A percentile compares a stretch with the other conserved stretches of the same genome.
Conservation (phyloP, 2,329 filamentous ascomycete species). For the Stylonectria norvegica region DNA sequence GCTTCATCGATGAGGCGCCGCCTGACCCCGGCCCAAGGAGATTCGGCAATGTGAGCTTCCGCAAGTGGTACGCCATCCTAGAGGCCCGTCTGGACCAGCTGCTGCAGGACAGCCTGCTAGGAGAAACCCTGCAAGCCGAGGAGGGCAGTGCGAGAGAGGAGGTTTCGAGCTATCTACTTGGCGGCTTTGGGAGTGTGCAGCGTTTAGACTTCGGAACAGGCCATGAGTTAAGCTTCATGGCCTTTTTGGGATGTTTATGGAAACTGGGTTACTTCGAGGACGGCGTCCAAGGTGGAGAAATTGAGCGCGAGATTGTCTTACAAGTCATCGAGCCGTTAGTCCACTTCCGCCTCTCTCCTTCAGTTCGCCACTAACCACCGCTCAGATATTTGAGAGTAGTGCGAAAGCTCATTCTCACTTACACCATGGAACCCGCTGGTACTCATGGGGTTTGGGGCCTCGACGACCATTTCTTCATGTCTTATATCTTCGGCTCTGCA, state of each 20-base stretch:
- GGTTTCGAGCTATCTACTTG: constrained; percentile 74
- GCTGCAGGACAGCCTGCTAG: constrained; percentile 29
- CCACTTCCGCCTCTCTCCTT: neutral
- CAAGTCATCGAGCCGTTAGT: constrained; percentile 79
- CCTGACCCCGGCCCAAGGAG: constrained; percentile 81
- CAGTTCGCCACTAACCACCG: constrained; percentile 1
- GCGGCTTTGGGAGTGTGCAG: constrained; percentile 83
- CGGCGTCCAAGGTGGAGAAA: constrained; percentile 46
- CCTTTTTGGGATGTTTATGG: constrained; percentile 87
- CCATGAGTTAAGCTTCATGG: constrained; percentile 91
- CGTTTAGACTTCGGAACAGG: constrained; percentile 94
- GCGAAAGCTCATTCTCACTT: constrained; percentile 79
- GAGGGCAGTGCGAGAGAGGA: constrained; percentile 58
- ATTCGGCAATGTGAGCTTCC: constrained; percentile 90
- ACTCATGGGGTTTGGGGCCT: constrained; percentile 97
- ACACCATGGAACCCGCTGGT: constrained; percentile 90
- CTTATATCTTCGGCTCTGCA: constrained; percentile 93
- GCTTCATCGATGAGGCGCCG: constrained; percentile 72
- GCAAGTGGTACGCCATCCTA: constrained; percentile 74
- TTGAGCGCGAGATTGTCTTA: constrained; percentile 78
- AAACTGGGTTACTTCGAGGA: constrained; percentile 76
- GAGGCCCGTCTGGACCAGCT: constrained; percentile 51
- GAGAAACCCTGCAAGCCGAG: constrained; percentile 28
- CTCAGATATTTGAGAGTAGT: constrained; percentile 74
- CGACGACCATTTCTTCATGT: constrained; percentile 93